These are phyloP conservation scores for Rhodotorula glutinis DNA, from an alignment of 1,284 basidiomycete species.

Conservation along the genomic window DNA sequence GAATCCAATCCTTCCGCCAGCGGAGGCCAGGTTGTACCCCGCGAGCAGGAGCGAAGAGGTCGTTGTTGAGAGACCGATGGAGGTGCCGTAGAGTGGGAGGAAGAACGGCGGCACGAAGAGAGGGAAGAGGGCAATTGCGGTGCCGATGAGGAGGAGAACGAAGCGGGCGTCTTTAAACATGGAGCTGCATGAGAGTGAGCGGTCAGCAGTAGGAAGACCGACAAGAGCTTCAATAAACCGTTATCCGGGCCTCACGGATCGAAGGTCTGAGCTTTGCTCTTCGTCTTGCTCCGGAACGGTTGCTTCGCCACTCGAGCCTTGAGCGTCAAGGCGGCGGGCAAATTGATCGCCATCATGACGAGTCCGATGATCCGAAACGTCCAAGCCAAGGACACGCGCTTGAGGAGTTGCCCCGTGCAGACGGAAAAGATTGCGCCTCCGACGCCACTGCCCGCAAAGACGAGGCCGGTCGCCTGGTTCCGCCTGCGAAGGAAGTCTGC, in stretches of 20 bases:
- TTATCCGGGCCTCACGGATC: slow-evolving; percentile 18
- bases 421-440: slow-evolving; percentile 25
- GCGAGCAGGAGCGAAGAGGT: slow-evolving; percentile 23
- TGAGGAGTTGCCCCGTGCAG: slow-evolving; percentile 9
- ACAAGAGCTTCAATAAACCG: no score
- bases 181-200: neutral
- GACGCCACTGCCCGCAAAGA: slow-evolving; percentile 24
- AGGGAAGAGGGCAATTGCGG: slow-evolving; percentile 29
- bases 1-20: slow-evolving; percentile 25
- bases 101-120: slow-evolving; percentile 32
- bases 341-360: slow-evolving; percentile 17
- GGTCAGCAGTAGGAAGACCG: neutral
- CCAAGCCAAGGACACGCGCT: slow-evolving; percentile 14
- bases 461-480: slow-evolving; percentile 27
- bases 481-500: slow-evolving; percentile 22
- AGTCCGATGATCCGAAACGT: slow-evolving; percentile 17
- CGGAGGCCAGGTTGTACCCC: slow-evolving; percentile 32
- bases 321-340: slow-evolving; percentile 15
- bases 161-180: slow-evolving; percentile 27
- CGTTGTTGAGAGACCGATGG: slow-evolving; percentile 14
- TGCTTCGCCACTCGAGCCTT: neutral
- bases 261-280: slow-evolving; percentile 9
- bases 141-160: slow-evolving; percentile 22
- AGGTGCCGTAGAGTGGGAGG: slow-evolving; percentile 29
- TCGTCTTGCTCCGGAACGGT: slow-evolving; percentile 1